Percentiles rank a stretch among this genome's conserved stretches.
Conservation (phyloP, 2,329 filamentous ascomycete genomes). For the Fusarium chaquense region DNA sequence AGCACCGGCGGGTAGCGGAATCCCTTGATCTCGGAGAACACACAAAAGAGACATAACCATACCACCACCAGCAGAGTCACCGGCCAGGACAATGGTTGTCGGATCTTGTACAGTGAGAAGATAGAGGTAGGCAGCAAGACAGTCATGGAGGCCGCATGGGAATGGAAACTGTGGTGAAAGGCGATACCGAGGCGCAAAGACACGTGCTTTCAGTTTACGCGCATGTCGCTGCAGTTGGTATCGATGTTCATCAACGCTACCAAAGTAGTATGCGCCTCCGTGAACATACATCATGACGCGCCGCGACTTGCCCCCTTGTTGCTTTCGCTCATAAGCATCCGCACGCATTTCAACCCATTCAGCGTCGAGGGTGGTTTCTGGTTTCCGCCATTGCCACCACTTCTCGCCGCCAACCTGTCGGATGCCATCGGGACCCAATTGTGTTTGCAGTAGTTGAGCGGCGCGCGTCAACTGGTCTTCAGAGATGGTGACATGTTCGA, state of each 20-base stretch:
- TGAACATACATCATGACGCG: constrained; percentile 95
- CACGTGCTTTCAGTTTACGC: constrained; percentile 88
- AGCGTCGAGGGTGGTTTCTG: constrained; percentile 74
- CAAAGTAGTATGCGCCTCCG: constrained; percentile 95
- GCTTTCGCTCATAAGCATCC: constrained; percentile 76
- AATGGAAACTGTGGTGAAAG: constrained; percentile 95
- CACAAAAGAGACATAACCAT: constrained; percentile 88
- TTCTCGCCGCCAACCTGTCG: constrained; percentile 80
- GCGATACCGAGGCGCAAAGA: constrained; percentile 88
- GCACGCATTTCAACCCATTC: constrained; percentile 98
- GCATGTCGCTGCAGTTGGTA: constrained; percentile 98
- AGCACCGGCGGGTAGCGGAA: constrained; percentile 88
- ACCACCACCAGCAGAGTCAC: constrained; percentile 93
- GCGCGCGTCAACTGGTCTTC: constrained; percentile 72
- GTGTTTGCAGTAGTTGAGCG: constrained; percentile 74
- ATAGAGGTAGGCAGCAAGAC: constrained; percentile 86
- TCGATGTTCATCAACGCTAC: constrained; percentile 95
- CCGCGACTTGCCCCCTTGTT: constrained; percentile 68
- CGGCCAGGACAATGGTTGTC: constrained; percentile 85
- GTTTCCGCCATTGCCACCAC: constrained; percentile 91
- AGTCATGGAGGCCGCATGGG: constrained; percentile 91
- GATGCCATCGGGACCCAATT: constrained; percentile 83
- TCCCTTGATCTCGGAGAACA: constrained; percentile 81
- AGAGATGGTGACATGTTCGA: constrained; percentile 76
- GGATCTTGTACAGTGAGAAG: constrained; percentile 82